phyloP scores from a whole-genome alignment of 257 asterid species.

The Solanum chiquidenum region DNA sequence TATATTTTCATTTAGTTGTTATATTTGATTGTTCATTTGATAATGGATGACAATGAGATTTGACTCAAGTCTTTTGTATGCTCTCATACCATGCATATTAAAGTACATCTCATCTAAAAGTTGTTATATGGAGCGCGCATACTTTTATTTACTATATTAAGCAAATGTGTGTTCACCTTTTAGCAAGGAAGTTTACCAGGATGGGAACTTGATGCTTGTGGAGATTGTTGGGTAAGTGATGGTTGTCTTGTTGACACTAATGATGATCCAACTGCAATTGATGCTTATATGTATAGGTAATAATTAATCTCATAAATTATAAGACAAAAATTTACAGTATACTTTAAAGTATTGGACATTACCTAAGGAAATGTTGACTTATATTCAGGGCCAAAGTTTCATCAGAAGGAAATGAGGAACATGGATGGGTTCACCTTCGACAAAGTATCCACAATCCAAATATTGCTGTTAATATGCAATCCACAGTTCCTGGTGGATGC shows the following conservation, averaged over 20 bases:
- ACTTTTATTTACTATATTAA: background rate
- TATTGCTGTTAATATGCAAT: slow-evolving; percentile 76
- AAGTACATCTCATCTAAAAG: background rate
- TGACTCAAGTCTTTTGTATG: background rate
- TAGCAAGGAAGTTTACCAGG: slow-evolving; percentile 66
- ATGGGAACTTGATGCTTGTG: slow-evolving; percentile 82
- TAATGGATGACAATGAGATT: background rate
- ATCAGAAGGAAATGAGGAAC: slow-evolving; percentile 30
- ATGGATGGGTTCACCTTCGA: slow-evolving; percentile 77
- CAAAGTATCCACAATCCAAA: slow-evolving; percentile 97
- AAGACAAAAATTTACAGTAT: background rate
- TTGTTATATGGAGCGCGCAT: background rate
- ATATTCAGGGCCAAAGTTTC: slow-evolving; percentile 65
- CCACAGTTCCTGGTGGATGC: slow-evolving; percentile 68
- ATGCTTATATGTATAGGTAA: slow-evolving; percentile 89
- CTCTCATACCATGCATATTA: background rate
- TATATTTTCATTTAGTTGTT: background rate
- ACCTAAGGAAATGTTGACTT: background rate
- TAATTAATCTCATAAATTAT: background rate
- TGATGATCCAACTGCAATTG: slow-evolving; percentile 66
- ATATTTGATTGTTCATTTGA: background rate
- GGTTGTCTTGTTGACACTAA: slow-evolving; percentile 90
- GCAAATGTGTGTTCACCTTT: background rate
- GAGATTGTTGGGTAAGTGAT: slow-evolving; percentile 93
- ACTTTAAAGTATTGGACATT: background rate